Conservation (phyloP, 768 basidiomycete species). For the Dentipellis fragilis region DNA sequence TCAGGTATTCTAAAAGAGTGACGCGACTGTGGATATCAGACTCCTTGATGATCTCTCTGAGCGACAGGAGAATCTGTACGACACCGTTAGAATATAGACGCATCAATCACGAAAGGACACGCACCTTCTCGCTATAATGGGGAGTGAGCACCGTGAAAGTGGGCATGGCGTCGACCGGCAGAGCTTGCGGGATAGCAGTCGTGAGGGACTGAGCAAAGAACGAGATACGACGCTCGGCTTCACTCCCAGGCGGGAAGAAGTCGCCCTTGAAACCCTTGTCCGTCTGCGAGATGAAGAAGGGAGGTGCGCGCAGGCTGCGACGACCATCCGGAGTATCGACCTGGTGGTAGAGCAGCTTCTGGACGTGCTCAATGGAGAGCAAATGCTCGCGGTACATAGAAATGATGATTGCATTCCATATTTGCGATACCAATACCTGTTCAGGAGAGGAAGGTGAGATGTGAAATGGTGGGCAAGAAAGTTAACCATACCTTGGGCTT, state of each 20-base stretch:
- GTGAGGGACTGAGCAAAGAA: conserved; percentile 99
- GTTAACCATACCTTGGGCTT: conserved; percentile 80
- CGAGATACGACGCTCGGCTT: conserved; percentile 94
- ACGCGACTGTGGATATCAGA: conserved; percentile 96
- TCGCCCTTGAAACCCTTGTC: conserved; percentile 77
- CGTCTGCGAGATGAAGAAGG: conserved; percentile 95
- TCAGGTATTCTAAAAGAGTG: conserved; percentile 94
- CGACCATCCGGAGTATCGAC: conserved; percentile 83
- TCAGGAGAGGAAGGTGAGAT: neutral
- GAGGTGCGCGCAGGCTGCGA: conserved; percentile 86
- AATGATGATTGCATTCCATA: conserved; percentile 99
- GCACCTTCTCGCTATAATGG: conserved; percentile 95
- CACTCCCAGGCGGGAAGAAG: conserved; percentile 92
- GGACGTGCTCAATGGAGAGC: conserved; percentile 97
- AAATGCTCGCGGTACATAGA: conserved; percentile 99
- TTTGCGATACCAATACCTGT: conserved; percentile 93
- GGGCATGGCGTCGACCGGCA: conserved; percentile 99
- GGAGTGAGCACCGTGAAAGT: conserved; percentile 98
- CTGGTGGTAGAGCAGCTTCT: conserved; percentile 96
- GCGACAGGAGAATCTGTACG: conserved; percentile 76
- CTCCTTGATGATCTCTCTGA: conserved; percentile 97
- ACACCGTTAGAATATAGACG: neutral
- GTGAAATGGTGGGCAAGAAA: neutral
- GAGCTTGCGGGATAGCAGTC: conserved; percentile 84
- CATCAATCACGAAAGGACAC: conserved; percentile 5